These are phyloP conservation scores for Botryotinia calthae DNA, from an alignment of 2,329 filamentous ascomycete species.

Conservation along the genomic window DNA sequence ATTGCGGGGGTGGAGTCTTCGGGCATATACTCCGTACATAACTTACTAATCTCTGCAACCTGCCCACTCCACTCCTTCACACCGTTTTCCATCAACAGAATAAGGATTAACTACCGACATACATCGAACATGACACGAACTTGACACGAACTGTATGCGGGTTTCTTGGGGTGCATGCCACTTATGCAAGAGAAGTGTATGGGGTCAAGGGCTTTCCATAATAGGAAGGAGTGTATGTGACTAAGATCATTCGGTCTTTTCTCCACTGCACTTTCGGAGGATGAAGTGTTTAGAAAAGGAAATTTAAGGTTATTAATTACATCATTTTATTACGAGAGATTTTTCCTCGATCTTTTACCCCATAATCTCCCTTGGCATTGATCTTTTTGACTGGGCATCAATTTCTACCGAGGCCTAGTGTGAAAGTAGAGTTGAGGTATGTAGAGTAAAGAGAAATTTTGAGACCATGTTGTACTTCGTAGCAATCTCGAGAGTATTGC, in stretches of 20 bases:
- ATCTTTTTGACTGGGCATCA: neutral
- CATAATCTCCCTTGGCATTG: neutral
- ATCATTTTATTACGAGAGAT: neutral
- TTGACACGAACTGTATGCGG: neutral
- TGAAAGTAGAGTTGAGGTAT: neutral
- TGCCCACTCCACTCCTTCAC: neutral
- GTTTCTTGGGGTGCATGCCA: neutral
- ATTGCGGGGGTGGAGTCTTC: neutral
- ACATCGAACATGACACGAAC: neutral
- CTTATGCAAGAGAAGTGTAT: neutral
- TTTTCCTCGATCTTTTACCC: neutral
- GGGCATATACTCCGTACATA: neutral
- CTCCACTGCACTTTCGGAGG: neutral
- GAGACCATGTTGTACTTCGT: neutral
- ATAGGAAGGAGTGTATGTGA: neutral
- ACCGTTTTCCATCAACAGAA: neutral
- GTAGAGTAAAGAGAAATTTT: neutral
- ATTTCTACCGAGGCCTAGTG: neutral
- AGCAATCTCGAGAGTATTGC: neutral
- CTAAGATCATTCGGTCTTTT: neutral
- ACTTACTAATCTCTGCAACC: neutral
- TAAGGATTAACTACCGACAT: neutral
- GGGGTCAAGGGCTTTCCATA: neutral
- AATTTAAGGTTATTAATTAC: neutral
- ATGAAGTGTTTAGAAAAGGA: neutral